Conservation (phyloP, 2,329 filamentous ascomycete species). For the Xylariaceae sp. region DNA sequence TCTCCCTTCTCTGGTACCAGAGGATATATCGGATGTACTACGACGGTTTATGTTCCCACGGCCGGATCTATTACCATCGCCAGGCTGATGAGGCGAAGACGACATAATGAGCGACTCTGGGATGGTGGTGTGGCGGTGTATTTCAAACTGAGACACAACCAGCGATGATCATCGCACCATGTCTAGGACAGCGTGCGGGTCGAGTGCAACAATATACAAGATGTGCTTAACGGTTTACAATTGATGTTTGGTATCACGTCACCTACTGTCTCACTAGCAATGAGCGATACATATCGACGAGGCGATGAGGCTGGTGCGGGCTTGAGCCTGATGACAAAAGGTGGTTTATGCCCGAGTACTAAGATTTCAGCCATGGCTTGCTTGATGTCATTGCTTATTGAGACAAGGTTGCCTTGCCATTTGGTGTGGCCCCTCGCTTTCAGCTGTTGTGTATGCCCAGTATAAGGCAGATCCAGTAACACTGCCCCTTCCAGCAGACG, state of each 20-base stretch:
- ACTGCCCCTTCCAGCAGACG: constrained; percentile 16
- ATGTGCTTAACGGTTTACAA: neutral
- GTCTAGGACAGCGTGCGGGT: neutral
- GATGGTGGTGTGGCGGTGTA: neutral
- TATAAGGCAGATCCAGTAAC: constrained; percentile 2
- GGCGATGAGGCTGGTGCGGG: constrained; percentile 10
- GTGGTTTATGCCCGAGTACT: neutral
- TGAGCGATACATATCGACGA: constrained; percentile 6
- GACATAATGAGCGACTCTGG: constrained; percentile 11
- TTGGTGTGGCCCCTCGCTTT: neutral
- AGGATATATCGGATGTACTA: constrained; percentile 17
- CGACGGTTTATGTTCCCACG: constrained; percentile 16
- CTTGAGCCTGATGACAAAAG: neutral
- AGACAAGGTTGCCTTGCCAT: constrained; percentile 21
- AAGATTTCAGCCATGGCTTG: constrained; percentile 12
- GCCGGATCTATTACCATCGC: neutral
- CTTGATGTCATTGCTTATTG: constrained; percentile 16
- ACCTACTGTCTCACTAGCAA: neutral
- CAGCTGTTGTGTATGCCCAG: neutral
- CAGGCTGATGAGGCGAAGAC: constrained; percentile 3
- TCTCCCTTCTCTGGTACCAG: constrained; percentile 12
- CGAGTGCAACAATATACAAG: constrained; percentile 8
- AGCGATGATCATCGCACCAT: constrained; percentile 2
- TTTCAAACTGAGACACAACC: neutral
- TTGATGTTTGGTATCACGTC: constrained; percentile 1